Conservation (phyloP, 495 filamentous ascomycete species). For the Neurospora intermedia region DNA sequence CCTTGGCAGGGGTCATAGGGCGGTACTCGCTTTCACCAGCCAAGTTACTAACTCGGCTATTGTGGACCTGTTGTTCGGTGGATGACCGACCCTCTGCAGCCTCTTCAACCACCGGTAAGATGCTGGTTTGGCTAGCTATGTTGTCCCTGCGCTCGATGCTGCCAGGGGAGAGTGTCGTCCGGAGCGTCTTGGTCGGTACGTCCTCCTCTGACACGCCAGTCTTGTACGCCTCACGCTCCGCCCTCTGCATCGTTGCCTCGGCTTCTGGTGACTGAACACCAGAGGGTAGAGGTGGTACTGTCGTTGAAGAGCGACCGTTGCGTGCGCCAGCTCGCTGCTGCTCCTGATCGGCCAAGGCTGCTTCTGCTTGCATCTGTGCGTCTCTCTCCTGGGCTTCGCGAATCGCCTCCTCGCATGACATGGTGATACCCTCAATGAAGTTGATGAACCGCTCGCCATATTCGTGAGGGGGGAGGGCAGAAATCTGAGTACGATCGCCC, state of each 20-base stretch:
- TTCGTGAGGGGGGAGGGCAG: constrained; percentile 78
- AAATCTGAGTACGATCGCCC: constrained; percentile 72
- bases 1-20: constrained; percentile 29
- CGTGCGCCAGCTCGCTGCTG: constrained; percentile 19
- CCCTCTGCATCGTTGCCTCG: constrained; percentile 23
- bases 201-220: constrained; percentile 38
- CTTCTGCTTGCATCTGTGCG: constrained; percentile 29
- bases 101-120: constrained; percentile 90
- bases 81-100: constrained; percentile 70
- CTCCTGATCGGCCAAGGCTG: constrained; percentile 22
- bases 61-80: constrained; percentile 34
- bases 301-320: constrained; percentile 14
- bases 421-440: constrained; percentile 86
- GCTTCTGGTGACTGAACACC: constrained; percentile 36
- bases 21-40: constrained; percentile 30
- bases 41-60: constrained; percentile 30
- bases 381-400: constrained; percentile 46
- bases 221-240: constrained; percentile 23
- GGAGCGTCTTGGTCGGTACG: constrained; percentile 34
- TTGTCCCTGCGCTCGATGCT: constrained; percentile 44
- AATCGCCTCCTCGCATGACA: constrained; percentile 71
- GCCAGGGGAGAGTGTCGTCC: constrained; percentile 36
- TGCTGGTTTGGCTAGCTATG: constrained; percentile 44
- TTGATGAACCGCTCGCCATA: constrained; percentile 92
- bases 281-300: constrained; percentile 33